Evolutionary conservation across 2,329 filamentous ascomycete genomes (phyloP).

Genomic region (Fusarium begoniae): DNA sequence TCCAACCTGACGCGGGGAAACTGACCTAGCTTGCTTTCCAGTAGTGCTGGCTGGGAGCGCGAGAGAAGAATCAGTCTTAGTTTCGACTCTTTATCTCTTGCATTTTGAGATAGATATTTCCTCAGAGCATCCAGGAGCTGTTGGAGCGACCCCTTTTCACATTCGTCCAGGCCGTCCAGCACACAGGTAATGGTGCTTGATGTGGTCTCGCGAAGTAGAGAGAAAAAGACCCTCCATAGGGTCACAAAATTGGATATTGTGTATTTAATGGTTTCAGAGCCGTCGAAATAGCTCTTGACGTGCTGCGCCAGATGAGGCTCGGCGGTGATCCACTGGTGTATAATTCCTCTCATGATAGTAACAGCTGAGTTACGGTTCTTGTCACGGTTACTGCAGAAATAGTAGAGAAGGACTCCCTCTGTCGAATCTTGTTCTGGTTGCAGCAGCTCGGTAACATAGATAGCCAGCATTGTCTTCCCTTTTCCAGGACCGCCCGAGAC

Average conservation of each 20-base stretch:
- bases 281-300: neutral
- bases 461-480: neutral
- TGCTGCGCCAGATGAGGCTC: neutral
- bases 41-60: neutral
- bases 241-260: neutral
- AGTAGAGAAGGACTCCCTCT: neutral
- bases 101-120: neutral
- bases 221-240: neutral
- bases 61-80: neutral
- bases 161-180: neutral
- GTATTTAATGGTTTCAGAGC: neutral
- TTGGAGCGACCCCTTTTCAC: neutral
- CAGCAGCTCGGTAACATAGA: neutral
- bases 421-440: neutral
- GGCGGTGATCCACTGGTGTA: neutral
- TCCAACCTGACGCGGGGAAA: neutral
- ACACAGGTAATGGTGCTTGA: neutral
- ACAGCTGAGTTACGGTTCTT: neutral
- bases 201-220: neutral
- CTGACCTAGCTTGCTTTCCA: neutral
- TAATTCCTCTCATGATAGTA: neutral
- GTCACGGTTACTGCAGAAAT: slow-evolving; percentile 2
- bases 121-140: neutral
- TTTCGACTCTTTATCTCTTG: neutral
- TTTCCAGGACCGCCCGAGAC: neutral